phyloP scores from a whole-genome alignment of 2,329 filamentous ascomycete species.

The Ophiostoma novo-ulmi region DNA sequence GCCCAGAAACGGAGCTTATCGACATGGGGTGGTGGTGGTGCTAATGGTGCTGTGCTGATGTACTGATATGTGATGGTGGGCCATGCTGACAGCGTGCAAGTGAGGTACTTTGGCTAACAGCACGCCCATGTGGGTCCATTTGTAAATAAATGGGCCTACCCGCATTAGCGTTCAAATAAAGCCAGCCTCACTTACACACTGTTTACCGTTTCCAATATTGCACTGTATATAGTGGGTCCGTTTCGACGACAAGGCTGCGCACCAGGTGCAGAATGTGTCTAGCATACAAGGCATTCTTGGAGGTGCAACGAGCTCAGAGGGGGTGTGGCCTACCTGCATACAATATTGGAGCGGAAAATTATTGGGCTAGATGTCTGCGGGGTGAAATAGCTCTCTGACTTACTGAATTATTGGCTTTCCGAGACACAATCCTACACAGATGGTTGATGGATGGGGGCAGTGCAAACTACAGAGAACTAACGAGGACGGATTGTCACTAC shows the following conservation, averaged over 20 bases:
- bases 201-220: neutral
- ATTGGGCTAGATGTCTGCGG: neutral
- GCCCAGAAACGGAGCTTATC: neutral
- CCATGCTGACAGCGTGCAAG: neutral
- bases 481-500: neutral
- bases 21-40: neutral
- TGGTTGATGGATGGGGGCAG: neutral
- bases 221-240: neutral
- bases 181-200: constrained; percentile 16
- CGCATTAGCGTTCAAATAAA: neutral
- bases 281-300: neutral
- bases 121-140: neutral
- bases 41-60: neutral
- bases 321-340: neutral
- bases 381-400: neutral
- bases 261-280: neutral
- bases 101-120: constrained; percentile 5
- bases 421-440: neutral
- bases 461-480: neutral
- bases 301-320: neutral
- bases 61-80: neutral
- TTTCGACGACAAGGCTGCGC: constrained; percentile 14
- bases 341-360: neutral
- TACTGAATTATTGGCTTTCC: neutral
- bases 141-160: neutral